phyloP scores from a whole-genome alignment of 768 basidiomycete genomes.

The Porphyrellus cyaneotinctus region DNA sequence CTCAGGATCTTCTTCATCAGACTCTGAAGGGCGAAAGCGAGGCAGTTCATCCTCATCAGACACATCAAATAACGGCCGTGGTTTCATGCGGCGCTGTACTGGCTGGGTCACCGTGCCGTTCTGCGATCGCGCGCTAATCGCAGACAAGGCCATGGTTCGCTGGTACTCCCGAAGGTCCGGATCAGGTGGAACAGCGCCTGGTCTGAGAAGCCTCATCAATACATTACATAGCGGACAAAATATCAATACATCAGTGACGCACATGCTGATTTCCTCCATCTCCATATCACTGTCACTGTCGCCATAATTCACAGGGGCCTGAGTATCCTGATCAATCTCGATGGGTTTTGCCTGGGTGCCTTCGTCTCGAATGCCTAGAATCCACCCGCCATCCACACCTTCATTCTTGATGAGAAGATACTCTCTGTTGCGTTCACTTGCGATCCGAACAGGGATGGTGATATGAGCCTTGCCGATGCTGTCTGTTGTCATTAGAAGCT shows the following conservation, averaged over 20 bases:
- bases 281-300: slow-evolving; percentile 55
- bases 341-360: slow-evolving; percentile 86
- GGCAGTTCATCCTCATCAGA: slow-evolving; percentile 45
- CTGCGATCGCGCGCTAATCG: slow-evolving; percentile 48
- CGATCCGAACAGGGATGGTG: slow-evolving; percentile 88
- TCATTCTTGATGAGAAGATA: slow-evolving; percentile 95
- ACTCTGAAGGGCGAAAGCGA: slow-evolving; percentile 21
- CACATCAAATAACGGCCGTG: slow-evolving; percentile 50
- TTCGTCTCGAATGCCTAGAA: slow-evolving; percentile 84
- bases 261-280: slow-evolving; percentile 84
- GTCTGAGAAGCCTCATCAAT: slow-evolving; percentile 23
- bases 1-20: slow-evolving; percentile 50
- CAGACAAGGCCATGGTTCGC: slow-evolving; percentile 56
- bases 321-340: slow-evolving; percentile 67
- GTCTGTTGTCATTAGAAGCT: slow-evolving; percentile 87
- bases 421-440: slow-evolving; percentile 90
- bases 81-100: slow-evolving; percentile 32
- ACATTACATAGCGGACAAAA: neutral
- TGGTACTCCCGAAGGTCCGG: slow-evolving; percentile 62
- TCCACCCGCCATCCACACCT: slow-evolving; percentile 86
- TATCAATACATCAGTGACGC: slow-evolving; percentile 29
- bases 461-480: slow-evolving; percentile 87
- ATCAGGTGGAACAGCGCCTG: slow-evolving; percentile 40
- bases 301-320: slow-evolving; percentile 31
- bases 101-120: slow-evolving; percentile 28